Percentiles rank a stretch among this genome's conserved stretches.
Evolutionary conservation across 2,329 filamentous ascomycete genomes (phyloP).

Genomic region (Aspergillus tamarii): DNA sequence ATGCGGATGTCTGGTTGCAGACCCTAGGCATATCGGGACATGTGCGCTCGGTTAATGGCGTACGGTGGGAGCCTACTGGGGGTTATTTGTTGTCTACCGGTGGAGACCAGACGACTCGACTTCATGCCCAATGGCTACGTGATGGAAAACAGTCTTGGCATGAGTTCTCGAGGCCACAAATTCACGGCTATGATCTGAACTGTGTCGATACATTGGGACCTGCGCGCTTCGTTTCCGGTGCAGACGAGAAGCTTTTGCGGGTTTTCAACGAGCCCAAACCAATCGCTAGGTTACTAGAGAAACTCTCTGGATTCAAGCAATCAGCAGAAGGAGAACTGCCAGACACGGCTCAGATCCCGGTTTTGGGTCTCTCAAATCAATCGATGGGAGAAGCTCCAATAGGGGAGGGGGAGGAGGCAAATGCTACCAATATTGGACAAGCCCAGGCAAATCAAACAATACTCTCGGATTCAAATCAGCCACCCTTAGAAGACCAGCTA

Average conservation of each 20-base stretch:
- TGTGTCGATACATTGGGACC: constrained; percentile 78
- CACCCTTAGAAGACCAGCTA: constrained; percentile 87
- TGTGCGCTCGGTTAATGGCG: constrained; percentile 75
- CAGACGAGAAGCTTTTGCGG: constrained; percentile 95
- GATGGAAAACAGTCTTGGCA: constrained; percentile 71
- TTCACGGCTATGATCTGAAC: constrained; percentile 97
- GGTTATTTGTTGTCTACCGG: constrained; percentile 86
- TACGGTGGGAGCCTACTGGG: constrained; percentile 82
- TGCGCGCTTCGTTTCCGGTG: constrained; percentile 85
- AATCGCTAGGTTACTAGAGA: constrained; percentile 73
- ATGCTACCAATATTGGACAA: constrained; percentile 36
- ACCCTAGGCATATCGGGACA: constrained; percentile 81
- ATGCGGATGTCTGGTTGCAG: constrained; percentile 73
- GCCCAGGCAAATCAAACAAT: constrained; percentile 25
- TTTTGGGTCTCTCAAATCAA: constrained; percentile 94
- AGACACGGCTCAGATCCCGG: constrained; percentile 91
- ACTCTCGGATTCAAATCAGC: constrained; percentile 65
- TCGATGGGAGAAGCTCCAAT: constrained; percentile 61
- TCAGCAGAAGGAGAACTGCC: constrained; percentile 58
- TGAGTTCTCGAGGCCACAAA: constrained; percentile 92
- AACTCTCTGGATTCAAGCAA: constrained; percentile 65
- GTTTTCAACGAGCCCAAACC: constrained; percentile 90
- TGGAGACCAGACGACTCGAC: constrained; percentile 87
- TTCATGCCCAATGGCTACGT: constrained; percentile 78
- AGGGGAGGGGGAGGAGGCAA: constrained; percentile 45